Conservation (phyloP, 164 flowering plant genomes). For the Vitis amurensis region DNA sequence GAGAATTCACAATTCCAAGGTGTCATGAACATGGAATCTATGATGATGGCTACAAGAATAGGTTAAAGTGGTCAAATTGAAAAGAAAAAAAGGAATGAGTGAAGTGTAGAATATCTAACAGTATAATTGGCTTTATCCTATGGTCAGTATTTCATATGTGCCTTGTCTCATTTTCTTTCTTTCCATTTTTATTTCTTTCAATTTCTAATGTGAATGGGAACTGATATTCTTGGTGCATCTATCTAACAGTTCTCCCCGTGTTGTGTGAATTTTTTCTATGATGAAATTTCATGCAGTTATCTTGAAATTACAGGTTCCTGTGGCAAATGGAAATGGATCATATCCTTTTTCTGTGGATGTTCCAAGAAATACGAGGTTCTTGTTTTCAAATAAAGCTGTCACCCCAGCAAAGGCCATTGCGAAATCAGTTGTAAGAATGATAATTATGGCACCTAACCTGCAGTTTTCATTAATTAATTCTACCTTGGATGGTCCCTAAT, state of each 20-base stretch:
- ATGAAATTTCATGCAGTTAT: not conserved
- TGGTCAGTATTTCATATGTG: no score
- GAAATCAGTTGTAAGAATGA: constrained; percentile 77
- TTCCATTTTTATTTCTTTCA: not conserved
- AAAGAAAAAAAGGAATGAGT: no score
- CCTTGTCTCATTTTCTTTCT: no score
- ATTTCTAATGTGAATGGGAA: not conserved
- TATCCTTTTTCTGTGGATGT: constrained; percentile 87
- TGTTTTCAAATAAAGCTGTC: constrained; percentile 69
- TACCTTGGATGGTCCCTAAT: constrained; percentile 2
- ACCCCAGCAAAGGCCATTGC: constrained; percentile 89
- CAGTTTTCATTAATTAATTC: not conserved
- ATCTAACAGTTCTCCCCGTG: not conserved
- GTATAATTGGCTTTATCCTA: no score
- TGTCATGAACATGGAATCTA: no score
- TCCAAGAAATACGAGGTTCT: constrained; percentile 92
- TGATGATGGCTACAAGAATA: no score
- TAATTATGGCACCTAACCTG: not conserved
- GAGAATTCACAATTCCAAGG: no score
- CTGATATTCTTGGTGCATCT: not conserved
- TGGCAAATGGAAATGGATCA: constrained; percentile 86
- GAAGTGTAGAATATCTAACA: no score
- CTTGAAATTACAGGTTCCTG: constrained; percentile 70
- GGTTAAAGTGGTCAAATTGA: no score
- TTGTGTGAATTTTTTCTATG: not conserved